These are phyloP conservation scores for Zymoseptoria pseudotritici DNA, from an alignment of 2,329 filamentous ascomycete species.

Conservation along the genomic window DNA sequence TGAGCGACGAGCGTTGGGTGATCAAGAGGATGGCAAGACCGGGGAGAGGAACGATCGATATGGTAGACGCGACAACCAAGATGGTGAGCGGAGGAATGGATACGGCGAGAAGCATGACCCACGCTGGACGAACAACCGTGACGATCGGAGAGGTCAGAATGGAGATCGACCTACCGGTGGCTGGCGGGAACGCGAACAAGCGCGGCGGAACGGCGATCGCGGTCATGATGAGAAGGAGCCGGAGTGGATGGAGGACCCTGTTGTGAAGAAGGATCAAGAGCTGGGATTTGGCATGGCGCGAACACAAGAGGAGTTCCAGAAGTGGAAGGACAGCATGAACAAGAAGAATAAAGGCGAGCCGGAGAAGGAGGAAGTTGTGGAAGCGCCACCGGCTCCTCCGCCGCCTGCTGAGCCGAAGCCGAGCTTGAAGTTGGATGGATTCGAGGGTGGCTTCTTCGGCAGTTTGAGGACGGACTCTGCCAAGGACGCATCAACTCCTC, in stretches of 20 bases:
- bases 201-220: conserved; percentile 39
- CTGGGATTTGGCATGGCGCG: conserved; percentile 38
- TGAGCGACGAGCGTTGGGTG: conserved; percentile 45
- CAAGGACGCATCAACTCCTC: conserved; percentile 9
- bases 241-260: conserved; percentile 68
- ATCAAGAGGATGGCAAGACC: conserved; percentile 59
- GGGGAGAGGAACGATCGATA: conserved; percentile 48
- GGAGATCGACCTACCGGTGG: conserved; percentile 46
- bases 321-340: conserved; percentile 90
- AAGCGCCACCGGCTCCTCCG: conserved; percentile 12
- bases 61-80: conserved; percentile 30
- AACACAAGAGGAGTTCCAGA: conserved; percentile 86
- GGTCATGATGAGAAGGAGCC: conserved; percentile 69
- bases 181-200: conserved; percentile 45
- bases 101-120: conserved; percentile 63
- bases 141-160: conserved; percentile 30
- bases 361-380: conserved; percentile 20
- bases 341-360: conserved; percentile 35
- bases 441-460: conserved; percentile 72
- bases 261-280: conserved; percentile 57
- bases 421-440: conserved; percentile 56
- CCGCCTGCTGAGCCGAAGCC: conserved; percentile 14
- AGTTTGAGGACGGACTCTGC: conserved; percentile 44
- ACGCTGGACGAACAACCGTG: conserved; percentile 42
- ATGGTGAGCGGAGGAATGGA: conserved; percentile 55